Percentiles rank a stretch among this genome's conserved stretches.
Evolutionary conservation across 768 basidiomycete genomes (phyloP).

Genomic region (Suillus variegatus): DNA sequence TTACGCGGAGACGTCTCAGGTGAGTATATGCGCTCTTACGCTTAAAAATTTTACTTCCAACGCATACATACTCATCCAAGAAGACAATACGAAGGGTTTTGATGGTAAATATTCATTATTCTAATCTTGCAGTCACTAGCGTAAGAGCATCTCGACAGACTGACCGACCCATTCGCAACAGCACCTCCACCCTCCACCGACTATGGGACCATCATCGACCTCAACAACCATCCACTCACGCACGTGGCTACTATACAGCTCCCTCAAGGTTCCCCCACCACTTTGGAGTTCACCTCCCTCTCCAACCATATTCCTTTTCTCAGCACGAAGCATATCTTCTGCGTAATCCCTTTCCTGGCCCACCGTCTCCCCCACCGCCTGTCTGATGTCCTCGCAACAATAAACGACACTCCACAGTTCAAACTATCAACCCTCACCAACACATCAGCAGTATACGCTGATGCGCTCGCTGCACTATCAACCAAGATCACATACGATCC

Average conservation of each 20-base stretch:
- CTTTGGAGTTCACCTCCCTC: slow-evolving; percentile 41
- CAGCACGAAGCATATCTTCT: slow-evolving; percentile 40
- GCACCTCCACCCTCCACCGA: slow-evolving; percentile 5
- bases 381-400: slow-evolving; percentile 36
- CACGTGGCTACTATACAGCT: slow-evolving; percentile 15
- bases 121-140: not conserved
- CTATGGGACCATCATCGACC: slow-evolving; percentile 18
- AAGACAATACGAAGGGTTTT: not conserved
- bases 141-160: slow-evolving; percentile 15
- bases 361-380: slow-evolving; percentile 36
- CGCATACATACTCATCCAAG: not conserved
- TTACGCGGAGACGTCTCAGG: slow-evolving; percentile 13
- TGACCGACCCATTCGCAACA: slow-evolving; percentile 10
- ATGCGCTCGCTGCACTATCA: slow-evolving; percentile 13
- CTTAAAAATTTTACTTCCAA: too few relatives aligned
- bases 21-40: slow-evolving; percentile 19
- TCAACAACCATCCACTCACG: slow-evolving; percentile 21
- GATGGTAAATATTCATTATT: not conserved
- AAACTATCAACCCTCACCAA: slow-evolving; percentile 40
- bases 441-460: slow-evolving; percentile 38
- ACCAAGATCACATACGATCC: slow-evolving; percentile 13
- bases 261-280: slow-evolving; percentile 19
- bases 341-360: slow-evolving; percentile 45
- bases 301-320: slow-evolving; percentile 35
- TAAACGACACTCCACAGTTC: slow-evolving; percentile 27